A percentile compares a stretch with the other conserved stretches of the same genome.
These are phyloP conservation scores for Mucor plumbeus DNA, from an alignment of 371 early-diverging fungal genomes.

Conservation along the genomic window DNA sequence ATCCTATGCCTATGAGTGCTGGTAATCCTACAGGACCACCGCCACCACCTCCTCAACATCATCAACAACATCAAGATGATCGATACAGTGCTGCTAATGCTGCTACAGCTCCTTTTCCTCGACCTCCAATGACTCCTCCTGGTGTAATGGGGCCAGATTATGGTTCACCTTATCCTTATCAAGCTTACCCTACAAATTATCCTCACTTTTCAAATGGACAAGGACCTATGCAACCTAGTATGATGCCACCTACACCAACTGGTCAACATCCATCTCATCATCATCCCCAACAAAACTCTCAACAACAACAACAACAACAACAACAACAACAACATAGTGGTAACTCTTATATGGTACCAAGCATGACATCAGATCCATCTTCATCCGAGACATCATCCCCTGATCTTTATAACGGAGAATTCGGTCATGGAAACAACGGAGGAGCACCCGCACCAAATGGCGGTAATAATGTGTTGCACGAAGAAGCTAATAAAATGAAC, in stretches of 20 bases:
- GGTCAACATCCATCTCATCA: constrained; percentile 21
- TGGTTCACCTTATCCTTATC: constrained; percentile 36
- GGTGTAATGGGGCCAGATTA: constrained; percentile 36
- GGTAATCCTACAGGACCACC: constrained; percentile 4
- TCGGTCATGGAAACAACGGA: constrained; percentile 11
- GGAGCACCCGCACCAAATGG: background rate
- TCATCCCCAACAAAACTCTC: background rate
- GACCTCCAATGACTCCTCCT: constrained; percentile 43
- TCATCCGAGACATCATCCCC: constrained; percentile 48
- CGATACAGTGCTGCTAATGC: constrained; percentile 17
- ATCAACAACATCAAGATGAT: constrained; percentile 22
- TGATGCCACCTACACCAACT: constrained; percentile 34
- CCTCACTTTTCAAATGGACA: constrained; percentile 20
- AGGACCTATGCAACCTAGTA: constrained; percentile 24
- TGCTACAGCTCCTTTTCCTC: constrained; percentile 24
- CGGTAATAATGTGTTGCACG: constrained; percentile 9
- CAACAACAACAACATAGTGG: constrained; percentile 5
- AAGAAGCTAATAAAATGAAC: constrained; percentile 13
- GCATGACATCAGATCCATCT: constrained; percentile 41
- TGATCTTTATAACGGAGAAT: constrained; percentile 40
- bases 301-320: constrained; percentile 10
- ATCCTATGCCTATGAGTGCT: constrained; percentile 12
- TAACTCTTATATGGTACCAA: constrained; percentile 36
- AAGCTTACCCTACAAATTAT: constrained; percentile 28
- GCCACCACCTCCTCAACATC: constrained; percentile 19